Conservation (phyloP, 1,284 basidiomycete genomes). For the Boletellus deceptivus region DNA sequence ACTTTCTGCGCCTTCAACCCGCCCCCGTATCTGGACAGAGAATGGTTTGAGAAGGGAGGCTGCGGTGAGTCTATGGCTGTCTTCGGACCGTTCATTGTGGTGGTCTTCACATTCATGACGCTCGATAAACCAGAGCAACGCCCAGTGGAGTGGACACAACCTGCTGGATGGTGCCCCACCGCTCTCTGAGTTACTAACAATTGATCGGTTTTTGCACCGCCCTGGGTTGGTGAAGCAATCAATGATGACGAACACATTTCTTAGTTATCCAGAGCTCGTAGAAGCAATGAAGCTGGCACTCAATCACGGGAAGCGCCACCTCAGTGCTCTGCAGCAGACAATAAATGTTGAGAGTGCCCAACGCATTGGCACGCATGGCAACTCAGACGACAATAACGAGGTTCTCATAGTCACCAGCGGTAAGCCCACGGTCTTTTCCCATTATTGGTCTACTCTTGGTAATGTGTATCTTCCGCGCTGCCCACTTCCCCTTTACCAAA, state of each 20-base stretch:
- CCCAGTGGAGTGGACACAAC: neutral
- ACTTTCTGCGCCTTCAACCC: constrained; percentile 49
- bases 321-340: constrained; percentile 15
- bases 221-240: constrained; percentile 39
- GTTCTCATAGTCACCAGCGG: neutral
- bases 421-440: constrained; percentile 1
- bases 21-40: constrained; percentile 46
- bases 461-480: constrained; percentile 6
- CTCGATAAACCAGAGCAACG: constrained; percentile 27
- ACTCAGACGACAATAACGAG: neutral
- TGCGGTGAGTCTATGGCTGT: constrained; percentile 41
- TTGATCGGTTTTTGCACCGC: constrained; percentile 46
- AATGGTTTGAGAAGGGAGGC: constrained; percentile 48
- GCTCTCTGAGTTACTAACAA: constrained; percentile 42
- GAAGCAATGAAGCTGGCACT: constrained; percentile 11
- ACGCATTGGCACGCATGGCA: neutral
- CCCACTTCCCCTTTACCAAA: neutral
- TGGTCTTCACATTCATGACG: constrained; percentile 51
- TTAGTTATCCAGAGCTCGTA: constrained; percentile 48
- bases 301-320: neutral
- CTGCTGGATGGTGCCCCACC: constrained; percentile 40
- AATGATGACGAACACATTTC: constrained; percentile 24
- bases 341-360: neutral
- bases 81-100: constrained; percentile 47
- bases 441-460: constrained; percentile 14